Evolutionary conservation across 1,139 yeast genomes (phyloP).

Genomic region (Geotrichum fermentans): DNA sequence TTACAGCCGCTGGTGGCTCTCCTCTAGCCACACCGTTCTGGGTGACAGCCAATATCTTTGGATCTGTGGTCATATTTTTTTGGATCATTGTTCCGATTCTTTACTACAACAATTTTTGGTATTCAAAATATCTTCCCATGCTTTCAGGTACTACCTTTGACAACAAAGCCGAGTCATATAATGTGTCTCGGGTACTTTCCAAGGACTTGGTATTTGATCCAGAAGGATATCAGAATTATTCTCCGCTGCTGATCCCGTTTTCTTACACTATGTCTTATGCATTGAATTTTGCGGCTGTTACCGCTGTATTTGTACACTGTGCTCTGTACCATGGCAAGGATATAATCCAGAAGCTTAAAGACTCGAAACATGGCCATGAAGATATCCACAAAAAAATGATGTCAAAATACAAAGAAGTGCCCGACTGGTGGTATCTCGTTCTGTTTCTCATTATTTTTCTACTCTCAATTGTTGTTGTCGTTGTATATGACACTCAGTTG

Average conservation of each 20-base stretch:
- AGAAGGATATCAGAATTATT: constrained; percentile 33
- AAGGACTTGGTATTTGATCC: constrained; percentile 41
- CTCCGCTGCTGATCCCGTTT: constrained; percentile 52
- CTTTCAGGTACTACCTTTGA: constrained; percentile 41
- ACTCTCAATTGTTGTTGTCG: constrained; percentile 40
- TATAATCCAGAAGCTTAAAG: constrained; percentile 30
- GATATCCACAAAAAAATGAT: constrained; percentile 46
- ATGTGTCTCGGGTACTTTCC: constrained; percentile 43
- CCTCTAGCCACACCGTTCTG: constrained; percentile 56
- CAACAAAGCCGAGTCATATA: constrained; percentile 39
- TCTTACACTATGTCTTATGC: constrained; percentile 39
- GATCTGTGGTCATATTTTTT: constrained; percentile 37
- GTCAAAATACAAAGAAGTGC: constrained; percentile 43
- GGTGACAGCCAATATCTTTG: constrained; percentile 43
- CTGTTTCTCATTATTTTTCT: constrained; percentile 39
- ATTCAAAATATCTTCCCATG: constrained; percentile 47
- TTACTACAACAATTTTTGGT: constrained; percentile 44
- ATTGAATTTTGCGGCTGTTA: constrained; percentile 46
- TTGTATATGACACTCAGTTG: constrained; percentile 41
- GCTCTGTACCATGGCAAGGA: constrained; percentile 45
- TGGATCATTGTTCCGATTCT: constrained; percentile 40
- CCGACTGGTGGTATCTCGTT: constrained; percentile 42
- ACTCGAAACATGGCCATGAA: constrained; percentile 18
- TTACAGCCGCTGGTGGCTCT: constrained; percentile 33
- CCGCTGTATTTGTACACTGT: constrained; percentile 48